These are phyloP conservation scores for Gynostemma pentaphyllum DNA, from an alignment of 306 rosid genomes.

Conservation along the genomic window DNA sequence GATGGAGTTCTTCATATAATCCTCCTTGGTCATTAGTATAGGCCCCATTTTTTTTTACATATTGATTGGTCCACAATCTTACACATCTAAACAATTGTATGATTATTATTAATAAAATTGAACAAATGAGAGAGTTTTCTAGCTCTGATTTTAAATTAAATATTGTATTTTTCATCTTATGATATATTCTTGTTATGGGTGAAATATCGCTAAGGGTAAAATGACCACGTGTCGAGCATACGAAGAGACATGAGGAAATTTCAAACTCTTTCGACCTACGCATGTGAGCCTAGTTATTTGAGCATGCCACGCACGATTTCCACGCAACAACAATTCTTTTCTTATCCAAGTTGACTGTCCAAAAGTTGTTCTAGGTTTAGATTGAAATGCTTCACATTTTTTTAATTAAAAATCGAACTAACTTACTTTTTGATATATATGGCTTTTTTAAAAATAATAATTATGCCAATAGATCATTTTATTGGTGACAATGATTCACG, in stretches of 20 bases:
- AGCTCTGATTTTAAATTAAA: neutral
- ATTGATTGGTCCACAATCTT: constrained; percentile 2
- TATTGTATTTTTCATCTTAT: neutral
- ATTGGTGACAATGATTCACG: too few species aligned
- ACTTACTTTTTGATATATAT: too few species aligned
- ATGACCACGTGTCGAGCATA: too few species aligned
- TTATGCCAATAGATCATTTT: too few species aligned
- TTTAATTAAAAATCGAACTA: too few species aligned
- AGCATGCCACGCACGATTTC: too few species aligned
- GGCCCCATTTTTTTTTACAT: constrained; percentile 6
- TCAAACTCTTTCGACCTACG: too few species aligned
- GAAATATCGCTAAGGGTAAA: too few species aligned
- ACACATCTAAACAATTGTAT: neutral
- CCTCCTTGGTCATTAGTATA: constrained; percentile 4
- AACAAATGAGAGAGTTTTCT: neutral
- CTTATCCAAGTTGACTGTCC: neutral
- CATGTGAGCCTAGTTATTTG: too few species aligned
- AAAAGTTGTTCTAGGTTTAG: neutral
- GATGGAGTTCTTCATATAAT: neutral
- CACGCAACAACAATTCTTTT: too few species aligned
- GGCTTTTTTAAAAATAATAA: too few species aligned
- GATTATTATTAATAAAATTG: neutral
- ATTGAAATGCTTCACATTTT: neutral
- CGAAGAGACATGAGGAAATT: too few species aligned
- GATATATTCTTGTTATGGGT: neutral